Evolutionary conservation across 2,329 filamentous ascomycete species (phyloP).

Genomic region (Stemphylium vesicarium): DNA sequence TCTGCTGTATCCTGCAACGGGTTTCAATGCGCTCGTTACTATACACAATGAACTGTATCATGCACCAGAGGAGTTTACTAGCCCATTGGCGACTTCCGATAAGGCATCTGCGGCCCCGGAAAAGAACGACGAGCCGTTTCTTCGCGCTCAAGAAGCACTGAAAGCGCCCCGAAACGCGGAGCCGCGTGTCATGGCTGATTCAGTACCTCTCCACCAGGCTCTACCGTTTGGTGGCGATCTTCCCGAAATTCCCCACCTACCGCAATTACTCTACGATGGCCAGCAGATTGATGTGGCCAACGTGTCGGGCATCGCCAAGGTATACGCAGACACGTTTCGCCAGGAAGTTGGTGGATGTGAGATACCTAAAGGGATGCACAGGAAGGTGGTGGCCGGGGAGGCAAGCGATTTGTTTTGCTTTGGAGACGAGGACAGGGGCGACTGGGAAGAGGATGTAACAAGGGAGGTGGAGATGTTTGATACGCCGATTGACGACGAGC

Average conservation of each 20-base stretch:
- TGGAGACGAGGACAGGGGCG: conserved; percentile 43
- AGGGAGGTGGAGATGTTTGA: conserved; percentile 12
- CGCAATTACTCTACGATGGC: conserved; percentile 71
- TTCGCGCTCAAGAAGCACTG: conserved; percentile 48
- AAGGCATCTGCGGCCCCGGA: conserved; percentile 13
- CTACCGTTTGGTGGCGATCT: conserved; percentile 59
- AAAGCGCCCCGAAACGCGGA: conserved; percentile 29
- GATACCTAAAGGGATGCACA: conserved; percentile 43
- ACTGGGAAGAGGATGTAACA: conserved; percentile 37
- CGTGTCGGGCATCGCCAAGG: conserved; percentile 54
- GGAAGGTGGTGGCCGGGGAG: conserved; percentile 45
- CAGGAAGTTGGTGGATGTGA: conserved; percentile 71
- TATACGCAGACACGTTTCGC: conserved; percentile 67
- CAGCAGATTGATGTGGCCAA: conserved; percentile 50
- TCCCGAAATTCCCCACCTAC: conserved; percentile 57
- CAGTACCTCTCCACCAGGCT: conserved; percentile 52
- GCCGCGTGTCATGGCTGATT: conserved; percentile 59
- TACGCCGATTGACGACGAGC: conserved; percentile 9
- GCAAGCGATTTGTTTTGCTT: conserved; percentile 72
- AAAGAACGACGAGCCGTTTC: conserved; percentile 42
- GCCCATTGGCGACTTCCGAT: background rate
- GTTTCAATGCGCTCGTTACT: conserved; percentile 65
- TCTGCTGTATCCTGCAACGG: conserved; percentile 74
- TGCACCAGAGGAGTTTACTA: conserved; percentile 69
- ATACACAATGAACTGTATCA: conserved; percentile 78